Evolutionary conservation across 495 filamentous ascomycete genomes (phyloP), one percentile per base, ranked within the genome.

Genomic region (Tuber umbilicatum): DNA sequence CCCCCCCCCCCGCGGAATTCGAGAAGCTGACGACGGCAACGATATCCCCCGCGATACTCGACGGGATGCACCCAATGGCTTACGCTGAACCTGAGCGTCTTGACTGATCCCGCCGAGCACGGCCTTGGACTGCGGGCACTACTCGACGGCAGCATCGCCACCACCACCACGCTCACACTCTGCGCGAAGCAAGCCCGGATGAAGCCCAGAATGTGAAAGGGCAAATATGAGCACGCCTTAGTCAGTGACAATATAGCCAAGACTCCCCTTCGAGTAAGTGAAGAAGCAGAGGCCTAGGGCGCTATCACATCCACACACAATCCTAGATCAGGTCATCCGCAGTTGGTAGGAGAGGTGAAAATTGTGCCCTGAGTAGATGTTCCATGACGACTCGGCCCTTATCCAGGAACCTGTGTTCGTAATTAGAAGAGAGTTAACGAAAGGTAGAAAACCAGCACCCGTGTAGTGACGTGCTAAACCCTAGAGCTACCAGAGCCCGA

Each of bases 221-320:
- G 73, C 23, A n/a, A 78, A 80, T 9, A 73, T 76, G 4, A 77
- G 64, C 16, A 80, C 78, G 16, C 78, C 76, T 38, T 80, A 71
- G 0, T 38, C 76, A 21, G 74, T 76, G 3, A 76, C 71, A 23
- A 41, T 75, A 5, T 70, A 47, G 10, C 43, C 38, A 21, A 76
- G 39, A 4, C 16, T 45, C 0, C 6, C n/a, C 40, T 38, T 39
- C 45, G 85, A 60, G 14, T 77, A 73, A 23, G 80, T 73, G 38
- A 82, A 69, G n/a, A 85, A 79, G 2, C 80, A 76, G 1, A 78
- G 81, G n/a, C 84, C 84, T 16, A 83, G 76, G 16, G 78, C 69
- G 16, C 60, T 71, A 83, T 81, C 10, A 84, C 69, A 70, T 72
- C 73, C 19, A 37, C 68, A 47, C 75, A 80, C 35, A 45, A n/a